Evolutionary conservation across 495 filamentous ascomycete species (phyloP).

Genomic region (Evernia prunastri): DNA sequence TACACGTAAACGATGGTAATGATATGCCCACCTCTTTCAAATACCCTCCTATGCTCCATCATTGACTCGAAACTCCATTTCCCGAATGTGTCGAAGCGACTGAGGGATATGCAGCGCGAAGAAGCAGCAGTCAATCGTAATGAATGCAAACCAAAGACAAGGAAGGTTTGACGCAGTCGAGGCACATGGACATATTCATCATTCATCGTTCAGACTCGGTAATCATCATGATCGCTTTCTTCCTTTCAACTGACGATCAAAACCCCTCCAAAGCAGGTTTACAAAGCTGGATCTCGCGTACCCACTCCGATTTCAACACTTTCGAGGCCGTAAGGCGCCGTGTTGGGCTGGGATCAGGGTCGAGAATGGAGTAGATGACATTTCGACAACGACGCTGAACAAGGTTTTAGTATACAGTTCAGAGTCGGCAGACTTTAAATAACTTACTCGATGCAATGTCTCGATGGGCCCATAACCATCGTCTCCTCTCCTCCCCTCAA

Average conservation of each 20-base stretch:
- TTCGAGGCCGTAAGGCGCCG: constrained; percentile 93
- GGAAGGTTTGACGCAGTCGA: background rate
- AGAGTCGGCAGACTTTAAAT: background rate
- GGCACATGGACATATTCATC: background rate
- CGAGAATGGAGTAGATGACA: constrained; percentile 96
- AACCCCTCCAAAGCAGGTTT: constrained; percentile 91
- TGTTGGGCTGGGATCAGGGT: constrained; percentile 71
- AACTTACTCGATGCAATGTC: constrained; percentile 82
- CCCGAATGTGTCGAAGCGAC: constrained; percentile 15
- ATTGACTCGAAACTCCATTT: constrained; percentile 13
- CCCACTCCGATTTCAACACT: constrained; percentile 97
- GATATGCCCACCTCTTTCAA: constrained; percentile 14
- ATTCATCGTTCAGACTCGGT: background rate
- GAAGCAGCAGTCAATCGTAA: constrained; percentile 1
- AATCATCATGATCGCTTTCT: background rate
- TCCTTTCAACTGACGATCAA: constrained; percentile 32
- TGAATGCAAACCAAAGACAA: constrained; percentile 10
- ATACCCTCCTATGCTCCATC: constrained; percentile 12
- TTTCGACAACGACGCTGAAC: constrained; percentile 89
- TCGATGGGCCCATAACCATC: constrained; percentile 96
- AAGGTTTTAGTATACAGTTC: constrained; percentile 34
- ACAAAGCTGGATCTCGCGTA: constrained; percentile 91
- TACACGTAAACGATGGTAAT: constrained; percentile 11
- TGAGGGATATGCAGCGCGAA: constrained; percentile 16
- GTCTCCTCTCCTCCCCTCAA: constrained; percentile 86